A percentile compares a stretch with the other conserved stretches of the same genome.
Evolutionary conservation across 192 early-diverging fungal species (phyloP).

Genomic region (Helicostylum pulchrum): DNA sequence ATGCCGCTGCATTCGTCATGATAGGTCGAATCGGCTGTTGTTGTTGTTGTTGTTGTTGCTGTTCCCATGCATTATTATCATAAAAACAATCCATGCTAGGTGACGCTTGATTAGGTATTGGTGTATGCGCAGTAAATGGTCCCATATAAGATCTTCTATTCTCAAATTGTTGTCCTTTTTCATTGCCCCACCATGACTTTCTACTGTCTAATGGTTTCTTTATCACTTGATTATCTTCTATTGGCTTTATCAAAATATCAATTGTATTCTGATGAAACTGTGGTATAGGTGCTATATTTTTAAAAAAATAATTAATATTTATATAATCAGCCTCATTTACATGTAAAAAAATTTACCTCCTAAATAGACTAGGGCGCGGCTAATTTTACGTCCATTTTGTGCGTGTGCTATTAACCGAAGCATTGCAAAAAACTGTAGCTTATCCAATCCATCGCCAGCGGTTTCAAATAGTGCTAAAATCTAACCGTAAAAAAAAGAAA

Average conservation of each 20-base stretch:
- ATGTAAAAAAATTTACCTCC: conserved; percentile 32
- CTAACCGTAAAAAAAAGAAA: background rate
- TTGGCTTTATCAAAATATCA: conserved; percentile 11
- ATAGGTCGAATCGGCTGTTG: conserved; percentile 1
- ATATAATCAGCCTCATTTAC: background rate
- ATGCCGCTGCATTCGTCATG: background rate
- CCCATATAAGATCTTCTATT: conserved; percentile 4
- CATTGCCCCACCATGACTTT: conserved; percentile 23
- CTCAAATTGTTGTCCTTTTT: background rate
- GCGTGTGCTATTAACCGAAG: conserved; percentile 37
- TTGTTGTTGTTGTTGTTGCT: background rate
- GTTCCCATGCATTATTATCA: conserved; percentile 1
- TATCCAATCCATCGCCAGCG: conserved; percentile 24
- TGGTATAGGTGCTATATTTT: conserved; percentile 13
- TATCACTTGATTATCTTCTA: background rate
- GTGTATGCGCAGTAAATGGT: background rate
- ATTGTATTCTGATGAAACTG: conserved; percentile 5
- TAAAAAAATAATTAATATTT: background rate
- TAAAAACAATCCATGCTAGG: background rate
- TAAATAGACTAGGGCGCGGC: conserved; percentile 28
- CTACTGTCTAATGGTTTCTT: background rate
- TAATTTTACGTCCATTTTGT: conserved; percentile 36
- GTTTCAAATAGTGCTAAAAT: conserved; percentile 32
- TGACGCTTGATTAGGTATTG: conserved; percentile 1
- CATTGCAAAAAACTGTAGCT: conserved; percentile 35